A percentile compares a stretch with the other conserved stretches of the same genome.
phyloP scores from a whole-genome alignment of 352 stramenopile genomes.

The Elongisporangium anandrum region DNA sequence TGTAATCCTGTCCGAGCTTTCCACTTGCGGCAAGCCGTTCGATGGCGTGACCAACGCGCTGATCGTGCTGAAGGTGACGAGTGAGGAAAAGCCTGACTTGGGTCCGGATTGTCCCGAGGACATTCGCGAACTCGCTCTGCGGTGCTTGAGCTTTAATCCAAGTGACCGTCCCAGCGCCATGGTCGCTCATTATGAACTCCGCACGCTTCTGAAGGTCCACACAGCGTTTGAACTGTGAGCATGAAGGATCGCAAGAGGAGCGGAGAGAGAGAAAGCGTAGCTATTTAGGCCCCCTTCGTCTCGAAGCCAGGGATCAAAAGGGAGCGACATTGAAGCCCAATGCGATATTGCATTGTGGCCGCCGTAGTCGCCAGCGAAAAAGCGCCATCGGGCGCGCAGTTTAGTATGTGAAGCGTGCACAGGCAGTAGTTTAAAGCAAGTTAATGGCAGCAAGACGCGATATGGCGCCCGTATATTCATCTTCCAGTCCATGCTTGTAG shows the following conservation, averaged over 20 bases:
- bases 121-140: conserved; percentile 49
- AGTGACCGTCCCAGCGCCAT: conserved; percentile 64
- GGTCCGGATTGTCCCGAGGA: conserved; percentile 57
- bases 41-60: conserved; percentile 63
- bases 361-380: background rate
- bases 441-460: background rate
- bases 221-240: conserved; percentile 43
- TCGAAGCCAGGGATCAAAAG: background rate
- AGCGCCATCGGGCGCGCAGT: background rate
- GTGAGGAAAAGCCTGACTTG: conserved; percentile 58
- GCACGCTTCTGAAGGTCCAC: conserved; percentile 63
- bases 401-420: background rate
- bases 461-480: background rate
- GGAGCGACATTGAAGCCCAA: background rate
- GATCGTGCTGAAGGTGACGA: conserved; percentile 75
- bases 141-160: conserved; percentile 64
- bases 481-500: too few relatives aligned
- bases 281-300: background rate
- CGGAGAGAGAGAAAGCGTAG: conserved; percentile 1
- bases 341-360: background rate
- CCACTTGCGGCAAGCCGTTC: conserved; percentile 62
- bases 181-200: conserved; percentile 72
- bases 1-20: conserved; percentile 71
- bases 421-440: background rate
- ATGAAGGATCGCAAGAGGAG: background rate